Evolutionary conservation across 2,329 filamentous ascomycete species (phyloP).

Genomic region (Rutstroemia sp.): DNA sequence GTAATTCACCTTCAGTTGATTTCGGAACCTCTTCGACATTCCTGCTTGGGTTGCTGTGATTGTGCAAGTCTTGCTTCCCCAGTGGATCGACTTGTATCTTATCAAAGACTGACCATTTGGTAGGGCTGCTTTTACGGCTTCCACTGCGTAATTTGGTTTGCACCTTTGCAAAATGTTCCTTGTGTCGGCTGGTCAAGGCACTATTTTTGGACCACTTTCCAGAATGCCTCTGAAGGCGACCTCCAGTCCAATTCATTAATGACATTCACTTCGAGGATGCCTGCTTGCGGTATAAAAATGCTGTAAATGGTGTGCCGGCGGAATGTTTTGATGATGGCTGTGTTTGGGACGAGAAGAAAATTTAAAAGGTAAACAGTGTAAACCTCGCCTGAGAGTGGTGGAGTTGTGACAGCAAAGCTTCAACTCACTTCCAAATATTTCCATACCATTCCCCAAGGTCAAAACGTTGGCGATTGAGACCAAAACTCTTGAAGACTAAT

Average conservation of each 20-base stretch:
- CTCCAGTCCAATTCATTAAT: slow-evolving; percentile 45
- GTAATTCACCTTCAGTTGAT: background rate
- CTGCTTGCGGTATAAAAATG: background rate
- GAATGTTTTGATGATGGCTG: background rate
- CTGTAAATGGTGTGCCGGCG: background rate
- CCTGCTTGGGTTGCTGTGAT: background rate
- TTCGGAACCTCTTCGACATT: background rate
- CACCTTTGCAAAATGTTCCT: slow-evolving; percentile 40
- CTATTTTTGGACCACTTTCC: slow-evolving; percentile 28
- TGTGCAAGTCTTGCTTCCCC: background rate
- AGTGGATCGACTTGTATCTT: slow-evolving; percentile 6
- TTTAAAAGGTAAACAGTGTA: too few species aligned
- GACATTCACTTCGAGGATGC: background rate
- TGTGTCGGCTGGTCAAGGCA: slow-evolving; percentile 31
- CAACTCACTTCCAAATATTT: too few species aligned
- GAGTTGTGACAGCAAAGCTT: too few species aligned
- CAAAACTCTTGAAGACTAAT: too few species aligned
- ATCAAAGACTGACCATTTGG: slow-evolving; percentile 18
- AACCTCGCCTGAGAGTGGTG: too few species aligned
- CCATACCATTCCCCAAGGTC: too few species aligned
- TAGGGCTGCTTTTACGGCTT: slow-evolving; percentile 27
- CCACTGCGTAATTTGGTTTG: slow-evolving; percentile 30
- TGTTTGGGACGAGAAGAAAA: background rate
- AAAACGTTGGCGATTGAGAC: too few species aligned
- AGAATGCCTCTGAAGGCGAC: slow-evolving; percentile 37